phyloP scores from a whole-genome alignment of 2,329 filamentous ascomycete species.

The Spiromastix sp. region DNA sequence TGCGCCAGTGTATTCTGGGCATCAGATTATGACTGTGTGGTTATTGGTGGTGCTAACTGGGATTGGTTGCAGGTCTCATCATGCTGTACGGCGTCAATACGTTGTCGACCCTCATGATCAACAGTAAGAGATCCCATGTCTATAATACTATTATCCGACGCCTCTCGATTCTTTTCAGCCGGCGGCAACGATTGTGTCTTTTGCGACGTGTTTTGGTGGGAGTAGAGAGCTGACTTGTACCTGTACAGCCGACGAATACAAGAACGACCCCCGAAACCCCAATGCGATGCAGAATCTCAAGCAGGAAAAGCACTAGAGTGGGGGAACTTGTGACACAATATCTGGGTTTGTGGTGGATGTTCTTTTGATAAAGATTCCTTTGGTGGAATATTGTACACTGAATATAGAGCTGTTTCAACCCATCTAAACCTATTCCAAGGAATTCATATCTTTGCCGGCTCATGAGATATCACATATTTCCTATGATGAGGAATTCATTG shows the following conservation, averaged over 20 bases:
- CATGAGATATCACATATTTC: too few species aligned
- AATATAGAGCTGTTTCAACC: too few species aligned
- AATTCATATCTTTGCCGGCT: too few species aligned
- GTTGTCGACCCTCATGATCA: constrained; percentile 63
- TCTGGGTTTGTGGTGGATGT: constrained; percentile 1
- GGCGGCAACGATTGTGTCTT: not conserved
- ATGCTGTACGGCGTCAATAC: constrained; percentile 90
- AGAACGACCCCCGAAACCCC: constrained; percentile 86
- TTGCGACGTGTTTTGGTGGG: not conserved
- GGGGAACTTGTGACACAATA: not conserved
- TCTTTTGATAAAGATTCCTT: not conserved
- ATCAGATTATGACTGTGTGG: not conserved
- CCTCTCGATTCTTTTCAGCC: not conserved
- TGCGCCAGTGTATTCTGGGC: not conserved
- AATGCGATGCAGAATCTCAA: constrained; percentile 27
- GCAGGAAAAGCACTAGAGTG: constrained; percentile 21
- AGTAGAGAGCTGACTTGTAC: not conserved
- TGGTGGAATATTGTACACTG: constrained; percentile 14
- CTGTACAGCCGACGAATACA: constrained; percentile 72
- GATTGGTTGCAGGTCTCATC: constrained; percentile 48
- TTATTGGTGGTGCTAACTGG: not conserved
- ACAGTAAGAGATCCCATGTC: constrained; percentile 51
- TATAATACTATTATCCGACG: too few species aligned
- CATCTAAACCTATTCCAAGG: too few species aligned
- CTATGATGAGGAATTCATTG: too few species aligned